Conservation (phyloP, 2,329 filamentous ascomycete genomes). For the Colletotrichum endophyticum region DNA sequence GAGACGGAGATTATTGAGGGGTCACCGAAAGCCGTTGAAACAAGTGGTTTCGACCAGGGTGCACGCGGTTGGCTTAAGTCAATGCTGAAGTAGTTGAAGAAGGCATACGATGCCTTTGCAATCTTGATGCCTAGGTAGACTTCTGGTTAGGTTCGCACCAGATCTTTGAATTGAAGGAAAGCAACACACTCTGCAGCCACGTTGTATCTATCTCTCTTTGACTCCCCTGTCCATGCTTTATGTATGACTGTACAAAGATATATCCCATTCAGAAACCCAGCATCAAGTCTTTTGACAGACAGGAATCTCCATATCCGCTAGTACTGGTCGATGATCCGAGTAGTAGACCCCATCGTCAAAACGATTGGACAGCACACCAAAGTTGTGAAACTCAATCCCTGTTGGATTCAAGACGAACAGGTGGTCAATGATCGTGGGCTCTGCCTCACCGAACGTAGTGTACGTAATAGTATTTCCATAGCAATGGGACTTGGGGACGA, state of each 20-base stretch:
- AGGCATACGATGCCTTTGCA: too few species aligned
- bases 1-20: not conserved
- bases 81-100: not conserved
- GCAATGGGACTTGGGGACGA: conserved; percentile 43
- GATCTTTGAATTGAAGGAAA: not conserved
- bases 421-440: conserved; percentile 64
- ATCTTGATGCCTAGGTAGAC: not conserved
- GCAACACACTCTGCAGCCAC: not conserved
- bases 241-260: not conserved
- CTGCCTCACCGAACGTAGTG: conserved; percentile 64
- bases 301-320: conserved; percentile 59
- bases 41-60: not conserved
- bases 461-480: conserved; percentile 68
- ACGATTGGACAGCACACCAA: conserved; percentile 65
- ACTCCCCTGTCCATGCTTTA: not conserved
- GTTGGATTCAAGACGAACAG: conserved; percentile 57
- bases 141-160: not conserved
- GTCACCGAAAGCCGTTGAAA: not conserved
- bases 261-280: not conserved
- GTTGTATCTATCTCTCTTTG: not conserved
- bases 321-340: conserved; percentile 70
- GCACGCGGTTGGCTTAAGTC: not conserved
- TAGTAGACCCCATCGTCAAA: conserved; percentile 67
- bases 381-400: conserved; percentile 49
- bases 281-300: not conserved